phyloP scores from a whole-genome alignment of 768 basidiomycete species.

The Wakefieldia striispora region DNA sequence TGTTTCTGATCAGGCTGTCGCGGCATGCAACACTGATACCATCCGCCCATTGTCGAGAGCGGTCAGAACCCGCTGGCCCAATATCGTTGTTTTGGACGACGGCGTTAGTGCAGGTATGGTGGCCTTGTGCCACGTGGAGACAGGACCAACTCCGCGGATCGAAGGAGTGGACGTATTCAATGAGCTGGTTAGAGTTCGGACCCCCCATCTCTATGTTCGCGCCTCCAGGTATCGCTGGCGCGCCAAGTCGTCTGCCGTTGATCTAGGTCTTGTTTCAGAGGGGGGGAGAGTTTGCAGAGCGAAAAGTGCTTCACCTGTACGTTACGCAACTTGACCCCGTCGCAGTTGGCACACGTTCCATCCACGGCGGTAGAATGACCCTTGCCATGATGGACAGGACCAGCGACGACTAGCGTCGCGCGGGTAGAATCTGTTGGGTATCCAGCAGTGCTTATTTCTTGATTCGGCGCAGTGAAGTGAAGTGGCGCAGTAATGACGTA shows the following conservation, averaged over 20 bases:
- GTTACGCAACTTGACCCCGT: slow-evolving; percentile 63
- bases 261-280: slow-evolving; percentile 43
- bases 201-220: slow-evolving; percentile 89
- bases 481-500: slow-evolving; percentile 70
- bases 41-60: slow-evolving; percentile 76
- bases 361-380: slow-evolving; percentile 75
- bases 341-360: slow-evolving; percentile 60
- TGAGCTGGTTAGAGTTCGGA: slow-evolving; percentile 61
- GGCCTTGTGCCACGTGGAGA: slow-evolving; percentile 73
- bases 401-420: slow-evolving; percentile 68
- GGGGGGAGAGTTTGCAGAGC: background rate
- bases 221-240: slow-evolving; percentile 53
- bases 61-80: slow-evolving; percentile 69
- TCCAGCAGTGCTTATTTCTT: slow-evolving; percentile 81
- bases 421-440: slow-evolving; percentile 68
- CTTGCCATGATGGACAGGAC: slow-evolving; percentile 55
- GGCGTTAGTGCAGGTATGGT: slow-evolving; percentile 57
- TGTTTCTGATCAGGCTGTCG: slow-evolving; percentile 61
- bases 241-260: slow-evolving; percentile 66
- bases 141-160: slow-evolving; percentile 85
- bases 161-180: slow-evolving; percentile 74
- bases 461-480: slow-evolving; percentile 59
- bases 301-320: slow-evolving; percentile 49
- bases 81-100: slow-evolving; percentile 81
- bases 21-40: slow-evolving; percentile 74